Evolutionary conservation across 805 yeast genomes (phyloP), one percentile per base, ranked within the genome.

Genomic region (Teunomyces gatunensis): DNA sequence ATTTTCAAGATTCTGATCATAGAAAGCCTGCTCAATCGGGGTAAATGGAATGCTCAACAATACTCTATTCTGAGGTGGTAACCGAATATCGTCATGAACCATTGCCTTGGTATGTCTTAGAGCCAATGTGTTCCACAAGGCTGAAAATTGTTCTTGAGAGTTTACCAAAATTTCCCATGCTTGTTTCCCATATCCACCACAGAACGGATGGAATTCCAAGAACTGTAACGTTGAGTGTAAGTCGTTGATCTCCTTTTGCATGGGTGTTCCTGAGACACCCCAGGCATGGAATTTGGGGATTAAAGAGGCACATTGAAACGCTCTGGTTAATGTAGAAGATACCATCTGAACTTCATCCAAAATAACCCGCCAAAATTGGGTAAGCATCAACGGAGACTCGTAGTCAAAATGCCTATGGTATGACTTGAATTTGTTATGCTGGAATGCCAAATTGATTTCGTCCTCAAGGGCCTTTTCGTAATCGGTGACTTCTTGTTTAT

Each of bases 211-310:
- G 12, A 81, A 61, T 52, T 84, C 73, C 50, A 90, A 63, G 57
- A 89, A 92, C 11, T 80, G 76, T 29, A 91, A 60, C 4, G 89
- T 74, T 0, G 96, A 85, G 39, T 78, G 81, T 42, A 91, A 71
- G 63, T 92, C 97, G 28, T 73, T 63, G 36, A 87, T 65, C 34
- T 80, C 75, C 51, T 78, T 79, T 53, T 84, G 82, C 12, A 90
- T 85, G 0, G 97, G 96, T 0, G 99, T 94, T 5, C 99, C 99
- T 0, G 96, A 88, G 0, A 91, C 97, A 12, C 96, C 97, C 98
- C 98, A 94, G 0, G 96, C 83, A 67, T 94, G 97, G 40, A 81
- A 79, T 45, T 96, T 74, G 4, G 96, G 92, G 21, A 94, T 79
- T 32, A 87, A 68, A 2, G 87, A 73, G 0, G 96, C 89, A 47